Evolutionary conservation across 1,284 basidiomycete species (phyloP).

Genomic region (Leccinum fallax): DNA sequence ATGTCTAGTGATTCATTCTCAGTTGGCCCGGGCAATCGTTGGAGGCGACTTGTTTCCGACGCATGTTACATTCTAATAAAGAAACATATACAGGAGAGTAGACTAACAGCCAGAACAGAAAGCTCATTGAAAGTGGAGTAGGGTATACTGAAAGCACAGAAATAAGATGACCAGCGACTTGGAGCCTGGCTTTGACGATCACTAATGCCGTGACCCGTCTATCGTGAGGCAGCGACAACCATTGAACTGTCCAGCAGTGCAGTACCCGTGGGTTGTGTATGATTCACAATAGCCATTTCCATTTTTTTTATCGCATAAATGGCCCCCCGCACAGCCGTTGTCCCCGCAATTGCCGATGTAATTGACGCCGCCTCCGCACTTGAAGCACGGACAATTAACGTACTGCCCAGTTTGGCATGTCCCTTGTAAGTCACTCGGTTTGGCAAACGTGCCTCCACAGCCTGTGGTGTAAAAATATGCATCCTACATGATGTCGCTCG

Average conservation of each 20-base stretch:
- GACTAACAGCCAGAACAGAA: neutral
- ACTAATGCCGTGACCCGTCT: neutral
- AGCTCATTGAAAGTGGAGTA: neutral
- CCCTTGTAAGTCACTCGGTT: neutral
- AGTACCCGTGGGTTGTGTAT: neutral
- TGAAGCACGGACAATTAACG: neutral
- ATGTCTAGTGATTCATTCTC: neutral
- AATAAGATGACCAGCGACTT: neutral
- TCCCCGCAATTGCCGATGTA: neutral
- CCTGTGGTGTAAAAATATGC: neutral
- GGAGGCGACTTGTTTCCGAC: neutral
- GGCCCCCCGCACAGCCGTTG: neutral
- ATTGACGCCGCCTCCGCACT: neutral
- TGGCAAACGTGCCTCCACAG: neutral
- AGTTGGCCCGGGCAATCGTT: neutral
- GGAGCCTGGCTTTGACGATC: neutral
- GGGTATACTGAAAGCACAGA: neutral
- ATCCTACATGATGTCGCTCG: neutral
- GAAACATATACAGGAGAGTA: neutral
- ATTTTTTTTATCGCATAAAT: neutral
- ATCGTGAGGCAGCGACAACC: neutral
- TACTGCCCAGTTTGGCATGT: neutral
- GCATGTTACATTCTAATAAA: neutral
- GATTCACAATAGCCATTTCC: neutral
- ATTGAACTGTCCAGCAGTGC: neutral